These are phyloP conservation scores for Sisymbrium altissimum DNA, from an alignment of 345 rosid genomes.

Conservation along the genomic window DNA sequence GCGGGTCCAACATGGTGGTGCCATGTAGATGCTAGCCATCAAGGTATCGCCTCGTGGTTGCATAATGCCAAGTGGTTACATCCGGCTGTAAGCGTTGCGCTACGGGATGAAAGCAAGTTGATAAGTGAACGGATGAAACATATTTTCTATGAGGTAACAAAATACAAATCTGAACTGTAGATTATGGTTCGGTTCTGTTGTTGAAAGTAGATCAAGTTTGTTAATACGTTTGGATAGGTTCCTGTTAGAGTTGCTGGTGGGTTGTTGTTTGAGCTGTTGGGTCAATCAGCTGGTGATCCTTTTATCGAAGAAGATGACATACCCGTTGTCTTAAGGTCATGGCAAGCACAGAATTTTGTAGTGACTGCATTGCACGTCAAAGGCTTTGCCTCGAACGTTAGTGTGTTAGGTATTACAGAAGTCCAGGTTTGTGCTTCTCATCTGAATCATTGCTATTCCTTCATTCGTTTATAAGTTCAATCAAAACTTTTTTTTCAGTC, in stretches of 20 bases:
- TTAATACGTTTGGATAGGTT: slow-evolving; percentile 40
- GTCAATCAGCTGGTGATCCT: slow-evolving; percentile 67
- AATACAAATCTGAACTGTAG: background rate
- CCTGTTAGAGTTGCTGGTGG: slow-evolving; percentile 70
- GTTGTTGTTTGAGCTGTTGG: slow-evolving; percentile 62
- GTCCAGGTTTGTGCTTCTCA: slow-evolving; percentile 49
- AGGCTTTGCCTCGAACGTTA: slow-evolving; percentile 44
- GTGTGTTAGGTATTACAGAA: slow-evolving; percentile 55
- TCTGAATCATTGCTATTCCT: background rate
- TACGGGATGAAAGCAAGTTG: slow-evolving; percentile 50
- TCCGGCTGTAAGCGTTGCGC: slow-evolving; percentile 54
- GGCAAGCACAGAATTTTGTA: slow-evolving; percentile 58
- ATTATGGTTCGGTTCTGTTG: background rate
- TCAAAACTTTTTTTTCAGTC: too few relatives aligned
- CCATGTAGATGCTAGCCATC: slow-evolving; percentile 52
- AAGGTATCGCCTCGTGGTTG: slow-evolving; percentile 41
- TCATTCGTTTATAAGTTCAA: background rate
- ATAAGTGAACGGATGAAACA: slow-evolving; percentile 69
- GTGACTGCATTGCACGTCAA: slow-evolving; percentile 55
- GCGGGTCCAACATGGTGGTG: slow-evolving; percentile 75
- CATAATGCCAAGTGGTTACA: slow-evolving; percentile 54
- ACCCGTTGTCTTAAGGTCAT: slow-evolving; percentile 58
- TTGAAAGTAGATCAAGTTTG: background rate
- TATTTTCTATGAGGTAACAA: slow-evolving; percentile 54
- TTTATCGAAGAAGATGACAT: slow-evolving; percentile 56